phyloP scores from a whole-genome alignment of 2,329 filamentous ascomycete genomes.

The Neofusicoccum sp. region DNA sequence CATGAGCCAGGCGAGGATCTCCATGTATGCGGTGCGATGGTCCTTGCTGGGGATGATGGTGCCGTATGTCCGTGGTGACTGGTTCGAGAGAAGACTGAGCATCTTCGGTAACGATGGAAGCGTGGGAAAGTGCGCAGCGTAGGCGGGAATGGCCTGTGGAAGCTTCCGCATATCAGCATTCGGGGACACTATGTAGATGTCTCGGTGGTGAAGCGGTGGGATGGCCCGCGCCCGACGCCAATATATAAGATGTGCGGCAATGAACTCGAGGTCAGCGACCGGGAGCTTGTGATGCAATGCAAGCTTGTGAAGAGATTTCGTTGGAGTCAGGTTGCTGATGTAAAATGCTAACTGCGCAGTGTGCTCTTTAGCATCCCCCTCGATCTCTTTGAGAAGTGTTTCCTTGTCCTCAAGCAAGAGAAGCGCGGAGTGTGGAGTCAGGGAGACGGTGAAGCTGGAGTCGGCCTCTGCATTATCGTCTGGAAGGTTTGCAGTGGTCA shows the following conservation, averaged over 20 bases:
- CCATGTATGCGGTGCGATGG: slow-evolving; percentile 84
- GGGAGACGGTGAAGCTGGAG: slow-evolving; percentile 56
- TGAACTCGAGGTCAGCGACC: slow-evolving; percentile 78
- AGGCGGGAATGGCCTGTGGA: slow-evolving; percentile 68
- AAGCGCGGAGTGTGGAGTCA: slow-evolving; percentile 81
- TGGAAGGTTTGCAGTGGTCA: slow-evolving; percentile 83
- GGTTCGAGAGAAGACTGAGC: slow-evolving; percentile 77
- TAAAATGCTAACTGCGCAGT: slow-evolving; percentile 77
- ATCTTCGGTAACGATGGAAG: slow-evolving; percentile 84
- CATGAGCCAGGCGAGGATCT: slow-evolving; percentile 91
- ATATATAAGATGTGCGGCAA: slow-evolving; percentile 91
- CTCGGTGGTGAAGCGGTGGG: slow-evolving; percentile 83
- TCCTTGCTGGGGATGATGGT: slow-evolving; percentile 83
- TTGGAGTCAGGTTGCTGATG: slow-evolving; percentile 61
- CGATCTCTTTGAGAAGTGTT: slow-evolving; percentile 70
- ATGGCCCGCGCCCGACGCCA: slow-evolving; percentile 94
- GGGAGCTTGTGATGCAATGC: slow-evolving; percentile 72
- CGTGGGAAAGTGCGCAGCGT: slow-evolving; percentile 78
- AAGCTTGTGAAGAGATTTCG: slow-evolving; percentile 71
- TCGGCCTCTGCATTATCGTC: slow-evolving; percentile 63
- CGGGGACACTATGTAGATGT: slow-evolving; percentile 89
- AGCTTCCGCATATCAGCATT: slow-evolving; percentile 80
- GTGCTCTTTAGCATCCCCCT: slow-evolving; percentile 72
- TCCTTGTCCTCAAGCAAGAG: slow-evolving; percentile 83
- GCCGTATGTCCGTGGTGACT: slow-evolving; percentile 75